Conservation (phyloP, 768 basidiomycete genomes). For the Leccinum uliginosum region DNA sequence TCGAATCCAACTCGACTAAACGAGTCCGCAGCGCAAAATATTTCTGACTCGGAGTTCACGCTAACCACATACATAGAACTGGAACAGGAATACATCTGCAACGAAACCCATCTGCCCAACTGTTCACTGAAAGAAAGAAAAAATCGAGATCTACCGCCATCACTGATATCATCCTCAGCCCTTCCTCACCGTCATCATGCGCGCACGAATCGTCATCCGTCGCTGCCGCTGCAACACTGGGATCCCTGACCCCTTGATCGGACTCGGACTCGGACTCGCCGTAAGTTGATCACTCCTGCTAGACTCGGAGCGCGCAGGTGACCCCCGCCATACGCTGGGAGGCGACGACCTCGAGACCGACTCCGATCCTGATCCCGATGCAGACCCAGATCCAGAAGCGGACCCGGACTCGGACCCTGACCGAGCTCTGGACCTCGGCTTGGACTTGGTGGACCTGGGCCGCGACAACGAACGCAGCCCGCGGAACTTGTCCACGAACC, state of each 20-base stretch:
- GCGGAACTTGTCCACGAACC: constrained; percentile 22
- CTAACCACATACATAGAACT: neutral
- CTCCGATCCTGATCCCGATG: constrained; percentile 5
- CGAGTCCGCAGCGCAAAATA: too few relatives aligned
- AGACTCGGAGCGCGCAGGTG: constrained; percentile 18
- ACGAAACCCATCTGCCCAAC: neutral
- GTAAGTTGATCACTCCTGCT: constrained; percentile 11
- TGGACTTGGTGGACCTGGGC: neutral
- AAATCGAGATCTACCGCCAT: neutral
- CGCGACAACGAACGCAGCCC: constrained; percentile 18
- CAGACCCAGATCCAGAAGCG: constrained; percentile 1
- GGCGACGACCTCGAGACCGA: constrained; percentile 6
- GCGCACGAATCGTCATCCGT: constrained; percentile 26
- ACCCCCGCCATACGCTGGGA: constrained; percentile 10
- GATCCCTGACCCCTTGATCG: constrained; percentile 24
- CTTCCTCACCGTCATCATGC: constrained; percentile 17
- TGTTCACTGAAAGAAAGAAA: neutral
- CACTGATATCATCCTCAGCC: neutral
- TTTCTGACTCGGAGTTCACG: too few relatives aligned
- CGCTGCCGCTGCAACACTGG: constrained; percentile 27
- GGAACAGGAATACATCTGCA: neutral
- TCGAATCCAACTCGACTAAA: too few relatives aligned
- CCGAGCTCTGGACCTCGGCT: constrained; percentile 1
- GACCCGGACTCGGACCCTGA: neutral
- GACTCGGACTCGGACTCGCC: constrained; percentile 15